Evolutionary conservation across 768 basidiomycete species (phyloP).

Genomic region (Pulveroboletus frians): DNA sequence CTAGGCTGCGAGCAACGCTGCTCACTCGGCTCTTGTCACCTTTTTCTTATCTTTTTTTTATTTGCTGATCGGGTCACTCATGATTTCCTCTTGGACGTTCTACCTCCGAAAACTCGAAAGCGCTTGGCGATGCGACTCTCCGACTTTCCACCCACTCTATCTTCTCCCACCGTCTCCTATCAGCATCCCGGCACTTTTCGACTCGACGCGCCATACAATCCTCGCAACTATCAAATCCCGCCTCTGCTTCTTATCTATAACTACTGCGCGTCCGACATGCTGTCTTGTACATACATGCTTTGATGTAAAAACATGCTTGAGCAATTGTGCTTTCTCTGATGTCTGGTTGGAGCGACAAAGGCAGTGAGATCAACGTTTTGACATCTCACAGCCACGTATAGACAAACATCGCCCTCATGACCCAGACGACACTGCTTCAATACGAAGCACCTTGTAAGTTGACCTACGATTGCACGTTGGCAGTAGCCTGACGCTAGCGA

Average conservation of each 20-base stretch:
- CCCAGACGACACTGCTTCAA: constrained; percentile 67
- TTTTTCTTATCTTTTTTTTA: constrained; percentile 26
- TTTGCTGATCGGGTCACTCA: constrained; percentile 30
- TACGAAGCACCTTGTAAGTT: constrained; percentile 83
- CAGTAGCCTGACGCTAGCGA: constrained; percentile 30
- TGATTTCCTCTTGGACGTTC: constrained; percentile 19
- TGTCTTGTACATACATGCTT: constrained; percentile 28
- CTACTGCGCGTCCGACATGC: constrained; percentile 20
- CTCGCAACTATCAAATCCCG: constrained; percentile 15
- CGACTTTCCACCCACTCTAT: constrained; percentile 7
- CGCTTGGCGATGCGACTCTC: constrained; percentile 23
- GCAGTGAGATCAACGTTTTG: too few species aligned
- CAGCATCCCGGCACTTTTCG: constrained; percentile 17
- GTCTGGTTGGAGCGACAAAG: neutral
- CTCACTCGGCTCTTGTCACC: constrained; percentile 8
- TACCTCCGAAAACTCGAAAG: constrained; percentile 23
- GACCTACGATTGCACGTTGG: neutral
- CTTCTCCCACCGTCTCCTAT: constrained; percentile 4
- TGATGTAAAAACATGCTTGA: constrained; percentile 24
- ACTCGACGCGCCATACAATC: constrained; percentile 20
- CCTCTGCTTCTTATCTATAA: constrained; percentile 15
- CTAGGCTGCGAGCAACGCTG: constrained; percentile 26
- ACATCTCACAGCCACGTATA: constrained; percentile 23
- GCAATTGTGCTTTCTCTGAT: constrained; percentile 11
- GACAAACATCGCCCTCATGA: constrained; percentile 38